Base-by-base conservation (phyloP, 345 rosid species). In the Kandelia obovata region DNA sequence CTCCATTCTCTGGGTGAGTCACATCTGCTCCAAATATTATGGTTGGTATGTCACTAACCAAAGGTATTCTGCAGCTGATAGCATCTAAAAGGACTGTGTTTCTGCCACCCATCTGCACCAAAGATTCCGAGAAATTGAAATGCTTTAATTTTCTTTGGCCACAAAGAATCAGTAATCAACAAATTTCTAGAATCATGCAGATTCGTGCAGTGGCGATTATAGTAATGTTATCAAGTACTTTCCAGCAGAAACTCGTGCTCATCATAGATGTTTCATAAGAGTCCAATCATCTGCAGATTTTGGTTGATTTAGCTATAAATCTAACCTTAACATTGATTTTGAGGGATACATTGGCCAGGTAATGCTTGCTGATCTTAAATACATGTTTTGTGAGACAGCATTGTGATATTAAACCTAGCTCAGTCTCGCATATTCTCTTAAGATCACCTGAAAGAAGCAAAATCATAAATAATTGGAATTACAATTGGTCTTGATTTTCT, bases 1-100 rank as follows among this genome's bases (percentile, higher is more conserved):
- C 99, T 46, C 99, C 99, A n/a, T 92, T 92, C 80, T 95, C 99
- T 4, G 99, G 99, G 55, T 95, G 99, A 59, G 99, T 95, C 75
- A 95, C 99, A 62, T 95, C 99, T 35, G 99, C 99, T 21, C 99
- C 99, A 66, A 95, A 95, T 80, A 95, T 95, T 56, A 95, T 95
- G 52, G 99, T 95, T 5, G 99, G 99, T 75, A 90, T 95, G 73
- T 95, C 99, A 37, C 99, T 92, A 58, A 95, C 99, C 78, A 95
- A 64, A 0, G 99, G 99, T 73, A 95, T 95, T 73, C 96, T 88
- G 77, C 98, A 95, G 79, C 99, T 95, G 74, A 95, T 83, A 26
- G 99, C 99, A 67, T 95, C 99, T 84, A 92, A 58, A 27, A 95
- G 94, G 75, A 95, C 99, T 28, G 99, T 92, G 81, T 95, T 95